Evolutionary conservation across 441 rosid genomes (phyloP).

Genomic region (Aquilaria agallochum): DNA sequence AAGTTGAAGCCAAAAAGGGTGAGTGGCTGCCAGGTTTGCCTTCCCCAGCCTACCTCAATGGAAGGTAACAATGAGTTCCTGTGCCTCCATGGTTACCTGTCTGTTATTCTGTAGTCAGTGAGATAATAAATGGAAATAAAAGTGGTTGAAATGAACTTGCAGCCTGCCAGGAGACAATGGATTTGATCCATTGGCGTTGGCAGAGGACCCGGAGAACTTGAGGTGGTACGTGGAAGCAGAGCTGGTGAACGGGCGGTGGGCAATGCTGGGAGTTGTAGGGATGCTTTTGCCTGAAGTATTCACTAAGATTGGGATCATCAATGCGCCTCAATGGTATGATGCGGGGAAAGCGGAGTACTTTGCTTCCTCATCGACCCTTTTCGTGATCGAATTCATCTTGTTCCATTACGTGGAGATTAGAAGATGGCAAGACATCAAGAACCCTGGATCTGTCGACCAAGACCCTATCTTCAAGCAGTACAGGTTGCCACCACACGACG

Average conservation of each 20-base stretch:
- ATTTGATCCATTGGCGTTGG: slow-evolving; percentile 85
- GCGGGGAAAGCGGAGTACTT: slow-evolving; percentile 90
- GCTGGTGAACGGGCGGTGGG: slow-evolving; percentile 93
- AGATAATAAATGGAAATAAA: neutral
- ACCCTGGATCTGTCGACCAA: slow-evolving; percentile 95
- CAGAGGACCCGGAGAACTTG: slow-evolving; percentile 96
- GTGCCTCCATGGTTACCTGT: slow-evolving; percentile 2
- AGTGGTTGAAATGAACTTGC: slow-evolving; percentile 2
- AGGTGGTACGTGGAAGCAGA: slow-evolving; percentile 89
- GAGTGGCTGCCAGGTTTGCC: slow-evolving; percentile 89
- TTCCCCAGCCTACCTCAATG: slow-evolving; percentile 73
- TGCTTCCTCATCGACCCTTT: slow-evolving; percentile 87
- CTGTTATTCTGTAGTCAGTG: neutral
- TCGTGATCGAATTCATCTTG: slow-evolving; percentile 91
- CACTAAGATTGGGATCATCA: slow-evolving; percentile 79
- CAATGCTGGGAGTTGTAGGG: slow-evolving; percentile 92
- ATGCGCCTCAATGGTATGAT: slow-evolving; percentile 86
- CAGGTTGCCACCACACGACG: slow-evolving; percentile 83
- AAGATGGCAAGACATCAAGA: slow-evolving; percentile 98
- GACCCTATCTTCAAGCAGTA: slow-evolving; percentile 96
- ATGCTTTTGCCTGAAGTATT: slow-evolving; percentile 93
- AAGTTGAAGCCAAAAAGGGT: slow-evolving; percentile 82
- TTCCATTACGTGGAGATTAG: slow-evolving; percentile 96
- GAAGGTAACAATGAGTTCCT: slow-evolving; percentile 46
- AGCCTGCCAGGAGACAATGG: slow-evolving; percentile 99